Evolutionary conservation across 208 protist species (phyloP).

Genomic region (Vickermania ingenoplastis): DNA sequence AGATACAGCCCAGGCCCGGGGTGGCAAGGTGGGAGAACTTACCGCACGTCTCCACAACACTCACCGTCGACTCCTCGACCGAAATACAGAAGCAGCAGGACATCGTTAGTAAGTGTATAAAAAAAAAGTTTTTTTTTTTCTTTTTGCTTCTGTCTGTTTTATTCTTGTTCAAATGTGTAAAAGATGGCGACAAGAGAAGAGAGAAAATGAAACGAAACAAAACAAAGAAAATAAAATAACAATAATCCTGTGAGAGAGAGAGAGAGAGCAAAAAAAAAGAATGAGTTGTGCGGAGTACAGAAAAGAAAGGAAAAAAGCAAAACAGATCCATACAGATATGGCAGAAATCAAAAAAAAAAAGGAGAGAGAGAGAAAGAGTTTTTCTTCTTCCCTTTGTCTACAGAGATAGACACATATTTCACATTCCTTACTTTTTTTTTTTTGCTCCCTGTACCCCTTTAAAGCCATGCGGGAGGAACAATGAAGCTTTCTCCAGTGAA

Average conservation of each 20-base stretch:
- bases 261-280: too few relatives aligned
- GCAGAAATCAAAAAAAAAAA: too few relatives aligned
- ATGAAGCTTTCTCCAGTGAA: too few relatives aligned
- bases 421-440: too few relatives aligned
- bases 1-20: slow-evolving; percentile 53
- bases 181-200: background rate
- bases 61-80: slow-evolving; percentile 44
- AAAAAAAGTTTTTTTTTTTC: slow-evolving; percentile 3
- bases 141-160: slow-evolving; percentile 2
- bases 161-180: slow-evolving; percentile 3
- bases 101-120: background rate
- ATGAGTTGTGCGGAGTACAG: too few relatives aligned
- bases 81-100: slow-evolving; percentile 21
- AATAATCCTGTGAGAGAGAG: too few relatives aligned
- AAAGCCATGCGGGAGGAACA: too few relatives aligned
- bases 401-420: background rate
- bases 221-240: too few relatives aligned
- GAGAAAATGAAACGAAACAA: slow-evolving; percentile 3
- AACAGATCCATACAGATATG: too few relatives aligned
- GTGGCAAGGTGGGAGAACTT: slow-evolving; percentile 28
- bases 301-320: too few relatives aligned
- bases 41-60: slow-evolving; percentile 57
- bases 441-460: too few relatives aligned
- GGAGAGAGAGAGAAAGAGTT: slow-evolving; percentile 3
- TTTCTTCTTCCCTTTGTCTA: slow-evolving; percentile 2